Evolutionary conservation across 1,139 yeast species (phyloP).

Genomic region (Suhomyces yuchorum): DNA sequence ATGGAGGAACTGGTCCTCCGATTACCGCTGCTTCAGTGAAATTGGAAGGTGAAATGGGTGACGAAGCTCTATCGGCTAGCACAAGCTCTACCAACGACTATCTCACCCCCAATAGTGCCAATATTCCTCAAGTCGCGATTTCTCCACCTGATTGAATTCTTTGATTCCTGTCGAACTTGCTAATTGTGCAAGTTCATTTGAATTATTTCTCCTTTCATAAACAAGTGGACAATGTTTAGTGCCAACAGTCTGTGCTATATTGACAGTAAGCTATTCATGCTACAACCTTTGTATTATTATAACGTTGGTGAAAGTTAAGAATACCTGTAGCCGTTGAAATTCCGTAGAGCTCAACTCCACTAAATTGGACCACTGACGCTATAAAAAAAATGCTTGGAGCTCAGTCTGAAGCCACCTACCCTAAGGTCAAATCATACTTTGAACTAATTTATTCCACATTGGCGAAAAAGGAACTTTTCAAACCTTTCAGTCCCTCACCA

Average conservation of each 20-base stretch:
- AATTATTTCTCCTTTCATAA: too few species aligned
- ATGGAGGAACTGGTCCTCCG: constrained; percentile 14
- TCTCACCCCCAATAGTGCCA: constrained; percentile 18
- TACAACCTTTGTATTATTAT: neutral
- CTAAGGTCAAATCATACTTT: too few species aligned
- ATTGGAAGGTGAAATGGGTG: constrained; percentile 6
- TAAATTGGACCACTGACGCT: too few species aligned
- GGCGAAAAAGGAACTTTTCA: too few species aligned
- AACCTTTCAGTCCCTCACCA: neutral
- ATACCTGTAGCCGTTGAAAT: neutral
- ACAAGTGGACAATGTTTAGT: neutral
- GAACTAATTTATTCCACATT: too few species aligned
- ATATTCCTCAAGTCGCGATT: constrained; percentile 39
- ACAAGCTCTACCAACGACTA: constrained; percentile 13
- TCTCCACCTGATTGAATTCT: constrained; percentile 37
- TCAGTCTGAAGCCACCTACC: too few species aligned
- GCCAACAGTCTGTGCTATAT: neutral
- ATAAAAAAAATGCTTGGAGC: too few species aligned
- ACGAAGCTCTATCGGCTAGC: constrained; percentile 5
- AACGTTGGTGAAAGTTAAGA: neutral
- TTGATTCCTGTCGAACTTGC: neutral
- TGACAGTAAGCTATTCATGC: neutral
- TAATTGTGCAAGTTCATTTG: too few species aligned
- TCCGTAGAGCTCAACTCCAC: too few species aligned
- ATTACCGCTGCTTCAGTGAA: constrained; percentile 13